Evolutionary conservation across 225 moss, liverwort and hornwort species (phyloP), one percentile per base, ranked within the genome.

Genomic region (Bryum argenteum): DNA sequence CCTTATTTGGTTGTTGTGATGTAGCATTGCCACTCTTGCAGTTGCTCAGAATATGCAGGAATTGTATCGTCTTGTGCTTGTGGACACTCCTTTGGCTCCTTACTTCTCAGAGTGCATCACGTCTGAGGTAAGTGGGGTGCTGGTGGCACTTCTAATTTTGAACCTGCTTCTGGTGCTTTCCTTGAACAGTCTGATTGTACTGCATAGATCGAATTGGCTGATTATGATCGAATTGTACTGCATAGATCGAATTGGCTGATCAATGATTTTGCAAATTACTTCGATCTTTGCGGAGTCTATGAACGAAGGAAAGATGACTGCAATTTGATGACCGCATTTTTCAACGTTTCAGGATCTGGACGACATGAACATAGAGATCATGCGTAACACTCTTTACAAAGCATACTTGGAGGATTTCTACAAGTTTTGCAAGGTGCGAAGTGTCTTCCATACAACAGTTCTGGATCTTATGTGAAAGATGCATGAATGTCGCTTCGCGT

Each of bases 361-460:
- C 80, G 97, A 94, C 82, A 98, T 98, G 97, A 98, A 98, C 70
- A 94, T 98, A 71, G 98, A 94, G 76, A 98, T 98, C 55, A 98
- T 98, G 98, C 89, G 98, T 11, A 98, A 98, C 68, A 98, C 94
- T 40, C 87, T 98, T 16, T 94, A 94, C 84, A 98, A 98, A 71
- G 98, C 98, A 41, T 98, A 98, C 38, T 59, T 98, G 71, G 92
- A 94, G 82, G 98, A 98, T 69, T 98, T 98, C 54, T 88, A 92
- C 92, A 85, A 83, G 77, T 98, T 98, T 47, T 98, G 94, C 76
- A 75, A 94, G 94, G 98, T 98, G 80, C n/a, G 24, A 20, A 7
- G 13, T 4, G 39, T 60, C 14, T 52, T 51, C 9, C 6, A 47
- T 10, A 12, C 14, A 10, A 48, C 16, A 48, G 48, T 48, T 48